A percentile compares a stretch with the other conserved stretches of the same genome.
phyloP scores from a whole-genome alignment of 2,329 filamentous ascomycete genomes.

The Boeremia lycopersici region DNA sequence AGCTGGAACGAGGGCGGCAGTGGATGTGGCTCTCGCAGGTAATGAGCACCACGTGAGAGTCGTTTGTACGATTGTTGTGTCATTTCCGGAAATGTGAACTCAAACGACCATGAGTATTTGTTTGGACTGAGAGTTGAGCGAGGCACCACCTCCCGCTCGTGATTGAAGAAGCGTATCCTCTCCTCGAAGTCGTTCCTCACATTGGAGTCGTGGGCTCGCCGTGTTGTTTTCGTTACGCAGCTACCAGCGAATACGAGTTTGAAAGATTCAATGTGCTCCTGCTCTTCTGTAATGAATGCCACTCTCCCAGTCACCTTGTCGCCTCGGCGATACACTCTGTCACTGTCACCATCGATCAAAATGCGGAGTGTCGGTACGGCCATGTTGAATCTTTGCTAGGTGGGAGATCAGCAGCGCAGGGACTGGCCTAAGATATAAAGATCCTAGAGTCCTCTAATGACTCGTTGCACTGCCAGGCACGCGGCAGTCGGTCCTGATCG shows the following conservation, averaged over 20 bases:
- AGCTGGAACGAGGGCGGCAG: constrained; percentile 43
- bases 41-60: constrained; percentile 36
- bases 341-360: constrained; percentile 39
- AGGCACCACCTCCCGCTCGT: constrained; percentile 32
- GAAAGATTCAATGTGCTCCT: constrained; percentile 36
- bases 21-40: constrained; percentile 38
- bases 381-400: constrained; percentile 29
- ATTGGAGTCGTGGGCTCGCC: constrained; percentile 25
- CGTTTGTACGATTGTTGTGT: constrained; percentile 38
- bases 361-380: constrained; percentile 34
- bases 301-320: constrained; percentile 45
- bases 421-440: constrained; percentile 33
- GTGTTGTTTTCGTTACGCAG: constrained; percentile 41
- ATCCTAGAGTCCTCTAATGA: constrained; percentile 6
- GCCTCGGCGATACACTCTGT: constrained; percentile 37
- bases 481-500: constrained; percentile 34
- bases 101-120: constrained; percentile 43
- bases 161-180: constrained; percentile 37
- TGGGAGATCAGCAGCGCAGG: constrained; percentile 33
- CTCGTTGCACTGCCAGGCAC: constrained; percentile 31
- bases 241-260: constrained; percentile 40
- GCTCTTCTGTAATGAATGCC: constrained; percentile 33
- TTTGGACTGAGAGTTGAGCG: constrained; percentile 26
- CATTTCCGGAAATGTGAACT: constrained; percentile 43
- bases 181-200: constrained; percentile 36